Percentiles rank a stretch among this genome's conserved stretches.
phyloP scores from a whole-genome alignment of 768 basidiomycete genomes.

The Boletus sensibilis region DNA sequence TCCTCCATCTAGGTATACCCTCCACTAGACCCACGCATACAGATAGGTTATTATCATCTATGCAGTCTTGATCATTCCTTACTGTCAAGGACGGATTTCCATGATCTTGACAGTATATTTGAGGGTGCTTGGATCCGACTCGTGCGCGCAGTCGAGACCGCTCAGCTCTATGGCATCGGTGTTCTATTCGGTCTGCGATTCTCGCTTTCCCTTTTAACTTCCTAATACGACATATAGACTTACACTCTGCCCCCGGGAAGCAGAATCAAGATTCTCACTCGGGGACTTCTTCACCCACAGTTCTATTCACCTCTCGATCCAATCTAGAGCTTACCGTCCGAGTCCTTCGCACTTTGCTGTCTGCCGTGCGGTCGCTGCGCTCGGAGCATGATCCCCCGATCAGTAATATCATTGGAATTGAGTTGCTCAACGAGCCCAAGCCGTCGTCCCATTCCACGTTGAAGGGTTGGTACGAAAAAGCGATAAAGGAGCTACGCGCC shows the following conservation, averaged over 20 bases:
- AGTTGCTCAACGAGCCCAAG: slow-evolving; percentile 60
- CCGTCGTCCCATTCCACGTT: slow-evolving; percentile 50
- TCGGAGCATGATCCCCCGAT: slow-evolving; percentile 40
- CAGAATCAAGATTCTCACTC: slow-evolving; percentile 70
- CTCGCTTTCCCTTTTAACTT: slow-evolving; percentile 8
- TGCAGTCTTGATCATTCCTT: slow-evolving; percentile 58
- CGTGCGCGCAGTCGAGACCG: slow-evolving; percentile 55
- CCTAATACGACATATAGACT: slow-evolving; percentile 44
- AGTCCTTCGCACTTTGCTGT: slow-evolving; percentile 46
- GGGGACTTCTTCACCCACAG: slow-evolving; percentile 50
- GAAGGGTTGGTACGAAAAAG: slow-evolving; percentile 60
- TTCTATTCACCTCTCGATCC: slow-evolving; percentile 48
- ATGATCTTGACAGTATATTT: slow-evolving; percentile 47
- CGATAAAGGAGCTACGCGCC: slow-evolving; percentile 51
- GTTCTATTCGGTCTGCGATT: slow-evolving; percentile 60
- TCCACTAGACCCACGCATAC: slow-evolving; percentile 1
- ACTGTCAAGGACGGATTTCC: slow-evolving; percentile 65
- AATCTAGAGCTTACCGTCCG: slow-evolving; percentile 49
- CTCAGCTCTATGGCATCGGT: slow-evolving; percentile 58
- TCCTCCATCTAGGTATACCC: slow-evolving; percentile 25
- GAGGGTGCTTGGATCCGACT: slow-evolving; percentile 69
- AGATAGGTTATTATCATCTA: slow-evolving; percentile 77
- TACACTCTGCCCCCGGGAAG: slow-evolving; percentile 74
- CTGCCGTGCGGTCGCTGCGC: slow-evolving; percentile 45
- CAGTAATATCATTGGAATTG: slow-evolving; percentile 52